Base-by-base conservation (phyloP, 2,329 filamentous ascomycete species). In the Torrubiella hemipterigena region DNA sequence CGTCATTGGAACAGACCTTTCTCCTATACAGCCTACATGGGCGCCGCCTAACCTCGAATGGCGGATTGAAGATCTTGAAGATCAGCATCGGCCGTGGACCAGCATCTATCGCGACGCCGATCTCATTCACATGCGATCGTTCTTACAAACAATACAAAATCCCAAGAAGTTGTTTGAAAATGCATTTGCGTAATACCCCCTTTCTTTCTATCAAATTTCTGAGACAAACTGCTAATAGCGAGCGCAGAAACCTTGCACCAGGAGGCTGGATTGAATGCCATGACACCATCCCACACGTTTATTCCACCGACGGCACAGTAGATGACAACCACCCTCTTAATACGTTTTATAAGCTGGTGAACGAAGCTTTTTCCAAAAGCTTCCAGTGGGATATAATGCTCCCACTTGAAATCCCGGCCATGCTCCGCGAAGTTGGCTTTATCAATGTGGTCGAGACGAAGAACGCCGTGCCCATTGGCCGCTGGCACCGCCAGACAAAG, bases 31-130 rank as follows among this genome's bases (percentile, higher is more conserved):
- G 27, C 57, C 56, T 3, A 44, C 48, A 17, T 61, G 52, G 46
- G 62, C 71, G 6, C 71, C 72, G 4, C 66, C 68, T 10, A 77
- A 77, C 39, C 56, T 73, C 20, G 59, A 62, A 27, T 77, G 57
- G 63, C 41, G 60, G 13, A 51, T 56, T 14, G 53, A 57, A 29
- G 53, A 55, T 25, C 43, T 57, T 8, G 53, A 56, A 32, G 52
- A 55, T 32, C 49, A 54, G 15, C 46, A 43, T 33, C 51, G 48
- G 7, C 46, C 47, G 7, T 55, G 52, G 52, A 52, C 50, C 4
- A 52, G 37, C 17, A 53, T 54, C 12, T 59, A 59, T 30, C 35
- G 37, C 16, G 41, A 48, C 26, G 46, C 71, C 39, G 69, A 75
- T 42, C 62, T 67, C 34, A 64, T 77, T 27, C 69, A 74, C 42